Conservation (phyloP, 768 basidiomycete species). For the Hypholoma fasciculare region DNA sequence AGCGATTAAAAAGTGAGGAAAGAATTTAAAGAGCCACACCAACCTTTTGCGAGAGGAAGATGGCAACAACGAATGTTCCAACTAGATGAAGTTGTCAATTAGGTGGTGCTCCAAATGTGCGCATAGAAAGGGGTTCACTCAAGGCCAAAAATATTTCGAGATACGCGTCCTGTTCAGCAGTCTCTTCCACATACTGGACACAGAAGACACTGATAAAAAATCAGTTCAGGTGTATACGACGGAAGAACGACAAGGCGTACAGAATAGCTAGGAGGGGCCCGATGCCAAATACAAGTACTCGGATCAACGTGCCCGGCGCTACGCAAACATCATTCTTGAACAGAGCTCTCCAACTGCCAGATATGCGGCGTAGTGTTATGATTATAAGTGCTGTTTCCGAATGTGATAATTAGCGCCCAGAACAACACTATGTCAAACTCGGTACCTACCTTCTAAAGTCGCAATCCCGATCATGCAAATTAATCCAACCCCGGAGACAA, state of each 20-base stretch:
- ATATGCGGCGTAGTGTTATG: background rate
- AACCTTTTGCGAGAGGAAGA: conserved; percentile 2
- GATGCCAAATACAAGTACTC: background rate
- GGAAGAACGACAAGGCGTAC: background rate
- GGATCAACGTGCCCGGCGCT: background rate
- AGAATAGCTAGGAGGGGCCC: background rate
- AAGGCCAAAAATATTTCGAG: conserved; percentile 25
- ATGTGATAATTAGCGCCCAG: background rate
- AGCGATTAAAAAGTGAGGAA: background rate
- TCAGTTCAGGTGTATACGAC: too few species aligned
- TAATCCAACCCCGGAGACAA: background rate
- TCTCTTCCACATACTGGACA: background rate
- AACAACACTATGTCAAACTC: background rate
- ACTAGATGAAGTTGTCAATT: background rate
- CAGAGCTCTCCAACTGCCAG: background rate
- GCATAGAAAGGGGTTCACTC: background rate
- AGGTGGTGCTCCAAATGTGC: too few species aligned
- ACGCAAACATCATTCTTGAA: background rate
- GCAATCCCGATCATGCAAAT: background rate
- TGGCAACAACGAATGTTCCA: background rate
- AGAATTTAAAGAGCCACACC: background rate
- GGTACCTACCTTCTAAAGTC: background rate
- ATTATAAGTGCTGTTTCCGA: background rate
- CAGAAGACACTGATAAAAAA: background rate
- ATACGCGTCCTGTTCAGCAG: conserved; percentile 17